Evolutionary conservation across 371 early-diverging fungal genomes (phyloP), one percentile per base, ranked within the genome.

Genomic region (Mortierella polycephala): DNA sequence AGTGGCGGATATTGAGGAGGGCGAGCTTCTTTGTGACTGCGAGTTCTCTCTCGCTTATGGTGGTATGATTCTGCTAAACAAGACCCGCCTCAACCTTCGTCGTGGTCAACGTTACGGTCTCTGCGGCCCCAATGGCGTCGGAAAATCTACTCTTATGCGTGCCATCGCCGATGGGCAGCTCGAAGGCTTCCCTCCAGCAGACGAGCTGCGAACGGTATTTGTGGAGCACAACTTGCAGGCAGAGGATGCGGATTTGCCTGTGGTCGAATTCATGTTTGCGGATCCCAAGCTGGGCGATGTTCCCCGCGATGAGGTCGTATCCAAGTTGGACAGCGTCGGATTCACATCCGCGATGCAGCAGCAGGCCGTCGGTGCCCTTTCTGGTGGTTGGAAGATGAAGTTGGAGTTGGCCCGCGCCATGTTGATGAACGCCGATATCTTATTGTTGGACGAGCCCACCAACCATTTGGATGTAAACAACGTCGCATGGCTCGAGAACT

Each of bases 311-410:
- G 67, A 75, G 16, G 75, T 75, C 46, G 67, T 75, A 10, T 37
- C 39, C 23, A 69, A 42, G 23, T 59, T 75, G 41, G 9, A 70
- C 20, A 64, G 64, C 16, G 75, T 75, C 47, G 75, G 75, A 40
- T 75, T 75, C 52, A 75, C 75, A 0, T 10, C 56, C 1, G 70
- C 57, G 1, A 75, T 75, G 75, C 75, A 75, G 41, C 58, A 66
- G 7, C 70, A 75, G 9, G 58, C 75, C 40, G 75, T 75, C n/a
- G 75, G 70, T 1, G 69, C 75, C 8, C 63, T 75, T 20, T 70
- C 76, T 16, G 95, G 95, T 84, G 95, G 95, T 61, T 94, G 94
- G 93, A 94, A 94, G 86, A 95, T 93, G 91, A 93, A 94, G 87
- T 84, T 95, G 40, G 94, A 91, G 80, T 88, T 96, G 71, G 94